phyloP scores from a whole-genome alignment of 1,284 basidiomycete species.

The Leccinum subspadiceum region DNA sequence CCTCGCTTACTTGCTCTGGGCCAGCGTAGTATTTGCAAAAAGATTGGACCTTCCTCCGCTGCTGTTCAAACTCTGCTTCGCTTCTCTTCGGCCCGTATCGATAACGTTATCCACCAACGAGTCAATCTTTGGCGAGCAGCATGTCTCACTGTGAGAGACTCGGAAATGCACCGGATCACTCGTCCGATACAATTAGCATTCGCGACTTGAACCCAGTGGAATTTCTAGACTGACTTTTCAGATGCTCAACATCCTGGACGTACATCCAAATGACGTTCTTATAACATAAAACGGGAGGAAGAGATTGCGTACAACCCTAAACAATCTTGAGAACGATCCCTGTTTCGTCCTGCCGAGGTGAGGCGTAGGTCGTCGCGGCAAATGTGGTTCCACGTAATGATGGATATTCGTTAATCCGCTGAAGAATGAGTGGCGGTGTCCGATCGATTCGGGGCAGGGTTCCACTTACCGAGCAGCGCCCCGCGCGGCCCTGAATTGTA shows the following conservation, averaged over 20 bases:
- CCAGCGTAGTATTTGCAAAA: background rate
- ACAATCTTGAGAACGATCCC: background rate
- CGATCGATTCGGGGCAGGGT: constrained; percentile 4
- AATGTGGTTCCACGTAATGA: background rate
- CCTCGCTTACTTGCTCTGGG: background rate
- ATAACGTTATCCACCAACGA: background rate
- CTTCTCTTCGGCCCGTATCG: background rate
- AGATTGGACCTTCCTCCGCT: background rate
- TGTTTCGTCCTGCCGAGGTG: background rate
- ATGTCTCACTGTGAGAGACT: constrained; percentile 1
- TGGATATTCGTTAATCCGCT: constrained; percentile 1
- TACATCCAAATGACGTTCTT: background rate
- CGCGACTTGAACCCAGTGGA: background rate
- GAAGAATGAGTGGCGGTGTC: constrained; percentile 22
- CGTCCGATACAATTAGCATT: background rate
- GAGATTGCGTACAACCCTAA: background rate
- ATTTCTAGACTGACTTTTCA: background rate
- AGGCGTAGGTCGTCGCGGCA: background rate
- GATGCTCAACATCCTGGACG: background rate
- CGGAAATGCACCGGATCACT: background rate
- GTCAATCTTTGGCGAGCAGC: background rate
- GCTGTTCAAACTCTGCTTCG: background rate
- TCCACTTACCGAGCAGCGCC: constrained; percentile 11
- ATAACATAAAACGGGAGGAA: background rate
- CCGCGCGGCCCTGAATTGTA: constrained; percentile 12